phyloP scores from a whole-genome alignment of 129 eudicot species.

The Saposhnikovia divaricata region DNA sequence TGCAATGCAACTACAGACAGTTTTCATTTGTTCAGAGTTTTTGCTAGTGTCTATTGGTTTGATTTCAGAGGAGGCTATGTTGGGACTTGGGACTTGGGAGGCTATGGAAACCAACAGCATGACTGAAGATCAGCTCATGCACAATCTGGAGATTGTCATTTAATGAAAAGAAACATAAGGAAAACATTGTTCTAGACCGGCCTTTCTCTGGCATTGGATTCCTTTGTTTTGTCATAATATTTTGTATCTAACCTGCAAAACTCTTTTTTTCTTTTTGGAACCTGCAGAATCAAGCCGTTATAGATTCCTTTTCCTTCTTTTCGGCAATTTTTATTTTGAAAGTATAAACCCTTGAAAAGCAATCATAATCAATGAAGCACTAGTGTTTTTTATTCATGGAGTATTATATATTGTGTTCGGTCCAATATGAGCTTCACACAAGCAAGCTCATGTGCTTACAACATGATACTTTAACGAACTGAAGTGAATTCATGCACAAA shows the following conservation, averaged over 20 bases:
- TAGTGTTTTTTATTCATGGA: neutral
- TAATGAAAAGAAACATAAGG: too few relatives aligned
- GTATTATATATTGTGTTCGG: neutral
- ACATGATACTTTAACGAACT: neutral
- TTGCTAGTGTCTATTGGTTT: constrained; percentile 61
- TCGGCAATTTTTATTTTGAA: neutral
- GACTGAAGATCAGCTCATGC: too few relatives aligned
- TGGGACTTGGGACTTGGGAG: too few relatives aligned
- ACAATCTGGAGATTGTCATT: too few relatives aligned
- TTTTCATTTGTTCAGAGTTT: constrained; percentile 62
- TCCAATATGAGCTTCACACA: neutral
- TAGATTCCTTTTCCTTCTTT: neutral
- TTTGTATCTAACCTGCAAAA: neutral
- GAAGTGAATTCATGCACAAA: neutral
- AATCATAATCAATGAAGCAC: neutral
- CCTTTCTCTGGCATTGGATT: too few relatives aligned
- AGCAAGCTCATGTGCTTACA: neutral
- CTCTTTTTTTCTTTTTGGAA: neutral
- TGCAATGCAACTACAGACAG: constrained; percentile 46
- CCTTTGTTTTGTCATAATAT: too few relatives aligned
- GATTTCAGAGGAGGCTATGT: constrained; percentile 18
- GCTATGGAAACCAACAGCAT: too few relatives aligned
- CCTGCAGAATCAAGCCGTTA: neutral
- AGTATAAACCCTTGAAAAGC: neutral
- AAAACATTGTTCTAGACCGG: too few relatives aligned